These are phyloP conservation scores for Bassia scoparia DNA, from an alignment of 148 eudicot genomes.

Conservation along the genomic window DNA sequence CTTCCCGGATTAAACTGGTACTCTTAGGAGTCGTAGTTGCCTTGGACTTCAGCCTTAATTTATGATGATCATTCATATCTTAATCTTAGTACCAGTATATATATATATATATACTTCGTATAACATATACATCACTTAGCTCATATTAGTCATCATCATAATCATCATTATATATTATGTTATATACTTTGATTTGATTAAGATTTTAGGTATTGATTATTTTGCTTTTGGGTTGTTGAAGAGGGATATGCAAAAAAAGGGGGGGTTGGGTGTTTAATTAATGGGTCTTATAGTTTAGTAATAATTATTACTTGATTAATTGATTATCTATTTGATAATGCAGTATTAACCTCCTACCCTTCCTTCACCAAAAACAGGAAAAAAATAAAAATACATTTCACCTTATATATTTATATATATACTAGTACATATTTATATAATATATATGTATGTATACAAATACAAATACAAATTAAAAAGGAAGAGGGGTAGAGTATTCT, in stretches of 20 bases:
- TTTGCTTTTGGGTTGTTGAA: slow-evolving; percentile 23
- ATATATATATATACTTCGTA: no score
- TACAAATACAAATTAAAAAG: background rate
- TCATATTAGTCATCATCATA: background rate
- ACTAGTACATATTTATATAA: background rate
- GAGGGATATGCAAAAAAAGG: slow-evolving; percentile 2
- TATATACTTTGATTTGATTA: slow-evolving; percentile 6
- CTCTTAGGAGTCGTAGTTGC: slow-evolving; percentile 19
- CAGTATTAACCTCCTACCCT: slow-evolving; percentile 16
- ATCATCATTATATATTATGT: background rate
- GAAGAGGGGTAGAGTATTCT: background rate
- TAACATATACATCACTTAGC: background rate
- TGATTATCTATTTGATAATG: slow-evolving; percentile 27
- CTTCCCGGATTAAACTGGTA: slow-evolving; percentile 52
- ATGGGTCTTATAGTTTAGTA: slow-evolving; percentile 24
- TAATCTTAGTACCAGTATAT: no score
- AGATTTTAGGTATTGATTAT: slow-evolving; percentile 20
- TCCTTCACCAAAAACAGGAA: slow-evolving; percentile 17
- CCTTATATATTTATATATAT: background rate
- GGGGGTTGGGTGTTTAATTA: slow-evolving; percentile 16
- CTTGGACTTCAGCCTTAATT: background rate
- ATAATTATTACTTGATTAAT: slow-evolving; percentile 28
- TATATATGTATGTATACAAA: slow-evolving; percentile 2
- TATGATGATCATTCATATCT: background rate
- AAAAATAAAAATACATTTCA: background rate